Evolutionary conservation across 1,284 basidiomycete species (phyloP).

Genomic region (Apiotrichum montevideense): DNA sequence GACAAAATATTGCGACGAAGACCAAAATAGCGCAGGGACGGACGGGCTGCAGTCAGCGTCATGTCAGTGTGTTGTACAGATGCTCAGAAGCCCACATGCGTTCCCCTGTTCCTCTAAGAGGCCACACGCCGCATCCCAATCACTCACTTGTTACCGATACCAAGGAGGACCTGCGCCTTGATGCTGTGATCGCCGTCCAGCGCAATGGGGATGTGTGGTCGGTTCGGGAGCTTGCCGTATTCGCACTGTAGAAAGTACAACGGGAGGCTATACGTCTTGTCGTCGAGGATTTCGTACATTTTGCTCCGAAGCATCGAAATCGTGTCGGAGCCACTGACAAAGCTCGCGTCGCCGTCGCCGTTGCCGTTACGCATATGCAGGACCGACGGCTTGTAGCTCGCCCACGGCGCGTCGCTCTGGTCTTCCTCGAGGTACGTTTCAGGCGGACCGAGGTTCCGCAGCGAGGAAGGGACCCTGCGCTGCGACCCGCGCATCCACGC

Average conservation of each 20-base stretch:
- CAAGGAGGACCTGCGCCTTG: background rate
- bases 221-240: background rate
- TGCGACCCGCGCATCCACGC: too few relatives aligned
- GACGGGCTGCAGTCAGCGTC: background rate
- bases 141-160: background rate
- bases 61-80: too few relatives aligned
- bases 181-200: background rate
- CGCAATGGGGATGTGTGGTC: background rate
- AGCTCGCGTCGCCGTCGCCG: background rate
- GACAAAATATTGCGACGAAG: background rate
- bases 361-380: background rate
- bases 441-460: too few relatives aligned
- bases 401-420: slow-evolving; percentile 1
- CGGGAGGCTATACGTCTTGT: background rate
- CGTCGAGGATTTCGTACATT: slow-evolving; percentile 2
- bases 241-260: slow-evolving; percentile 1
- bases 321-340: background rate
- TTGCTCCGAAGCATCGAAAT: background rate
- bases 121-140: too few relatives aligned
- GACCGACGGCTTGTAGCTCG: background rate
- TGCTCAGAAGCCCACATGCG: too few relatives aligned
- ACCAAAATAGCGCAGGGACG: slow-evolving; percentile 5
- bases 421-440: background rate
- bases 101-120: background rate
- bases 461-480: too few relatives aligned